Percentiles rank a stretch among this genome's conserved stretches.
Evolutionary conservation across 2,329 filamentous ascomycete genomes (phyloP).

Genomic region (Alternaria arborescens): DNA sequence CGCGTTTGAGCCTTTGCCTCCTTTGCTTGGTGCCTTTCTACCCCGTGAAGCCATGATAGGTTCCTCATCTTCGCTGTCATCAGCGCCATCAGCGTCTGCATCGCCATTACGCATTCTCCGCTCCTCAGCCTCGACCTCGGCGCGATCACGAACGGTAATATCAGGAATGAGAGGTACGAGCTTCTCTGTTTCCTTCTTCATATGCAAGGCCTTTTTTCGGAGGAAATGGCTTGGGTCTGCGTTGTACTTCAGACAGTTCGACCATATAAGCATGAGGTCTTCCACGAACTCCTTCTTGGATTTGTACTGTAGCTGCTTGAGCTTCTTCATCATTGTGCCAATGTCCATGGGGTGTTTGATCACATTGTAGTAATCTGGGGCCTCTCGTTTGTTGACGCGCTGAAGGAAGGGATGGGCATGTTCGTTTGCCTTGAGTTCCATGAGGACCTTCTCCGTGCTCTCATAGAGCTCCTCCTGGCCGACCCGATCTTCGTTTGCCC

Average conservation of each 20-base stretch:
- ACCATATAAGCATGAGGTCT: constrained; percentile 94
- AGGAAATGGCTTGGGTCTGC: constrained; percentile 86
- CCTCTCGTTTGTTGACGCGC: constrained; percentile 95
- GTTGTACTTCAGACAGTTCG: constrained; percentile 96
- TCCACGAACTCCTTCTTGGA: constrained; percentile 91
- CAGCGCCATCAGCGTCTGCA: constrained; percentile 79
- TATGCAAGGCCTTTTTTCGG: constrained; percentile 90
- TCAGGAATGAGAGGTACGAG: constrained; percentile 95
- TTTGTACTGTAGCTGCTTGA: constrained; percentile 70
- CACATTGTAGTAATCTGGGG: constrained; percentile 90
- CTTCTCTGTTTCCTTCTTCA: constrained; percentile 98
- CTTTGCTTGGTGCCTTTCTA: constrained; percentile 81
- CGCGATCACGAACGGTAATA: constrained; percentile 85
- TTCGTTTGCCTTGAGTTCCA: constrained; percentile 96
- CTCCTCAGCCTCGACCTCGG: constrained; percentile 80
- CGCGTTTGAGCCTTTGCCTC: constrained; percentile 69
- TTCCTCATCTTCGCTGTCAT: constrained; percentile 91
- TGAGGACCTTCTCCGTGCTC: constrained; percentile 93
- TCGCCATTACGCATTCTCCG: constrained; percentile 84
- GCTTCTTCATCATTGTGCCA: constrained; percentile 97
- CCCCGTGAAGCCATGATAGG: constrained; percentile 98
- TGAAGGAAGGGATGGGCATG: constrained; percentile 96
- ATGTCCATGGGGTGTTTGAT: constrained; percentile 99
- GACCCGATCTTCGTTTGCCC: constrained; percentile 97
- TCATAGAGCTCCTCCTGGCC: constrained; percentile 98